These are phyloP conservation scores for Trebouxia sp. DNA, from an alignment of 139 green algal species.

Conservation along the genomic window DNA sequence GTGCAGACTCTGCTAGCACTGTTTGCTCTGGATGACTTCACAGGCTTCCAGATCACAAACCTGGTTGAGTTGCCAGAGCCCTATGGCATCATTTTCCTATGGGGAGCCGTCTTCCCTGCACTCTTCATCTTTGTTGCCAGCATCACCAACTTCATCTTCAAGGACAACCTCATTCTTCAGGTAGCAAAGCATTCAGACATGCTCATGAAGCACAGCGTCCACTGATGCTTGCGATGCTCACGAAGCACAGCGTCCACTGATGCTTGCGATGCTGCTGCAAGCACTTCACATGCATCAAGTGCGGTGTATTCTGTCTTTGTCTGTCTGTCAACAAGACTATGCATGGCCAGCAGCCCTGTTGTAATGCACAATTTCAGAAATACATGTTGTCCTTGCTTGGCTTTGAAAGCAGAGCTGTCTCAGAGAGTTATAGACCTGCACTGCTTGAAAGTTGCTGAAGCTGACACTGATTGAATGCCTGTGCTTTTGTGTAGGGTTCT, in stretches of 20 bases:
- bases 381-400: no score
- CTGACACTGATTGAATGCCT: neutral
- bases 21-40: conserved; percentile 86
- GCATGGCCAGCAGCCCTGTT: no score
- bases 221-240: no score
- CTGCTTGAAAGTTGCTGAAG: no score
- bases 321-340: neutral
- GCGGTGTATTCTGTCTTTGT: neutral
- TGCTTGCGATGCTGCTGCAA: neutral
- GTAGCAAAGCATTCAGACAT: neutral
- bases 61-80: conserved; percentile 82
- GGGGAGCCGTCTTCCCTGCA: conserved; percentile 80
- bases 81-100: conserved; percentile 78
- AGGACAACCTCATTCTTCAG: conserved; percentile 81
- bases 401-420: no score
- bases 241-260: no score
- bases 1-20: conserved; percentile 67
- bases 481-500: conserved; percentile 34
- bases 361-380: no score
- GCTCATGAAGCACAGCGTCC: no score
- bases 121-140: conserved; percentile 77
- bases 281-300: neutral
- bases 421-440: no score
- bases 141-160: conserved; percentile 84
- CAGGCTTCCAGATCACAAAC: conserved; percentile 79